A percentile compares a stretch with the other conserved stretches of the same genome.
phyloP scores from a whole-genome alignment of 306 rosid genomes.

The Abrus precatorius region DNA sequence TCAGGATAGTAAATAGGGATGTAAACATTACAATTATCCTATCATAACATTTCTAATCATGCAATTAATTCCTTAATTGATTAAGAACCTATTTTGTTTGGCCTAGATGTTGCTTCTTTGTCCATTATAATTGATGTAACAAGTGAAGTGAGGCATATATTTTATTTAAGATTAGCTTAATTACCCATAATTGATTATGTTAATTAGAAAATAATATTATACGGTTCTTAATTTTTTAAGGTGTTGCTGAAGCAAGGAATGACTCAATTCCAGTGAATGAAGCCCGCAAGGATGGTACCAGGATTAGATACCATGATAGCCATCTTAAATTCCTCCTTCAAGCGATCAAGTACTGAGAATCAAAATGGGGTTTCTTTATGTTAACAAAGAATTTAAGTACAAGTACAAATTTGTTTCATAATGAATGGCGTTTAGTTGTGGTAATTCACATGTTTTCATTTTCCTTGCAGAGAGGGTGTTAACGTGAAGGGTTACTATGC shows the following conservation, averaged over 20 bases:
- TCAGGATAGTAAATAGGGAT: background rate
- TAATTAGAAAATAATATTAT: conserved; percentile 5
- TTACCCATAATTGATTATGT: background rate
- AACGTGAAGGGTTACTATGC: conserved; percentile 58
- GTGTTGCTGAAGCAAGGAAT: conserved; percentile 59
- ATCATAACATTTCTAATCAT: background rate
- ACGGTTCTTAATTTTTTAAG: conserved; percentile 28
- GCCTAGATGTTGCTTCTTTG: background rate
- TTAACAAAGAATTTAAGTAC: no score
- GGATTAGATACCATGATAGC: conserved; percentile 57
- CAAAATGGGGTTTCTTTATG: no score
- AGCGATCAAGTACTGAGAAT: conserved; percentile 59
- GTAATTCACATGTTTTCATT: background rate
- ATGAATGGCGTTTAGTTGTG: background rate
- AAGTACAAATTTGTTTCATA: background rate
- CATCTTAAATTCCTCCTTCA: conserved; percentile 62
- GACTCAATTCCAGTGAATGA: conserved; percentile 51
- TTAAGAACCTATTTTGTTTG: background rate
- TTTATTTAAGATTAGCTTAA: background rate
- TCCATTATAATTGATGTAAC: background rate
- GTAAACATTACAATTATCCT: background rate
- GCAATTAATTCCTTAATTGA: background rate
- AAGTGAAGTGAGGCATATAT: background rate
- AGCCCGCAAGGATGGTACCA: conserved; percentile 56
- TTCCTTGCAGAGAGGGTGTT: conserved; percentile 53